phyloP scores from a whole-genome alignment of 2,329 filamentous ascomycete genomes.

The Epichloe elymi region DNA sequence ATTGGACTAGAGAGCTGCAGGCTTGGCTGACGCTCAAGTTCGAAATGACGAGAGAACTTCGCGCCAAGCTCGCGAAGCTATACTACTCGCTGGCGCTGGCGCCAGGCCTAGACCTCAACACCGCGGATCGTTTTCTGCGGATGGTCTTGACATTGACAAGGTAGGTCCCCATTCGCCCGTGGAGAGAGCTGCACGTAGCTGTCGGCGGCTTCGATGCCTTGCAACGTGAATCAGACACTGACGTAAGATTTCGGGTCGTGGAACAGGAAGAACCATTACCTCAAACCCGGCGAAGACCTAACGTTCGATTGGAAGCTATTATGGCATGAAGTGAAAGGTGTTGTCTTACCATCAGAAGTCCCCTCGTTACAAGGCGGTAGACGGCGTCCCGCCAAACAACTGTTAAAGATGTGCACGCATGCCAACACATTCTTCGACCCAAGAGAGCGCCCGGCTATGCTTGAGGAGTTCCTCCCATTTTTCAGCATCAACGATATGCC shows the following conservation, averaged over 20 bases:
- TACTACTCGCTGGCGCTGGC: slow-evolving; percentile 92
- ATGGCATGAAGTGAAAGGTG: slow-evolving; percentile 82
- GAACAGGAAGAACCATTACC: slow-evolving; percentile 78
- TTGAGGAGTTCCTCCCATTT: slow-evolving; percentile 69
- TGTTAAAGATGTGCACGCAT: slow-evolving; percentile 83
- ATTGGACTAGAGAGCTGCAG: slow-evolving; percentile 94
- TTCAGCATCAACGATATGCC: slow-evolving; percentile 91
- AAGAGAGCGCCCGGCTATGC: slow-evolving; percentile 65
- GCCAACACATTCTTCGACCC: slow-evolving; percentile 90
- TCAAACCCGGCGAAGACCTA: slow-evolving; percentile 83
- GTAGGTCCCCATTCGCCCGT: slow-evolving; percentile 36
- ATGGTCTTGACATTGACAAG: slow-evolving; percentile 97
- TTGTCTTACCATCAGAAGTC: slow-evolving; percentile 77
- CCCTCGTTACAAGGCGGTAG: slow-evolving; percentile 47
- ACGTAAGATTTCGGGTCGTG: not conserved
- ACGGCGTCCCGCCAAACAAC: slow-evolving; percentile 44
- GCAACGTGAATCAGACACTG: slow-evolving; percentile 1
- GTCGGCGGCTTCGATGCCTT: slow-evolving; percentile 1
- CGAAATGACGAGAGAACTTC: slow-evolving; percentile 74
- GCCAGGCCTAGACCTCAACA: slow-evolving; percentile 69
- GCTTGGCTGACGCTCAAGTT: slow-evolving; percentile 97
- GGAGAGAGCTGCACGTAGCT: not conserved
- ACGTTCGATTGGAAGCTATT: slow-evolving; percentile 84
- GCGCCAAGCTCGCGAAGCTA: slow-evolving; percentile 72
- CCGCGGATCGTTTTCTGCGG: slow-evolving; percentile 82